phyloP scores from a whole-genome alignment of 768 basidiomycete species.

The Coprinopsis sp. region DNA sequence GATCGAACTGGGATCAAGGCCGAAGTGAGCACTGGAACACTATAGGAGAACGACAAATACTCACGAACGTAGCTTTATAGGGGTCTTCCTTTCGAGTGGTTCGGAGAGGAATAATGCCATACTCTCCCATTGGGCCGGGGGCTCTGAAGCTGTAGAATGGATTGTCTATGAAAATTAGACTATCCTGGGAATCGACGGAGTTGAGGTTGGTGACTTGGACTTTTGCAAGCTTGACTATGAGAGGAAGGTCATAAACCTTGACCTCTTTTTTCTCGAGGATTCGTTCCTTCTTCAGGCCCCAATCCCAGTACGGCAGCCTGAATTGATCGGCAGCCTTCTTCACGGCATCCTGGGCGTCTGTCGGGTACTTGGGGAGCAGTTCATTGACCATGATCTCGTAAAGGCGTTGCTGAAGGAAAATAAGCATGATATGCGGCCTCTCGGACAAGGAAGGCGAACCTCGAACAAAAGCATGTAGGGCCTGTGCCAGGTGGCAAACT shows the following conservation, averaged over 20 bases:
- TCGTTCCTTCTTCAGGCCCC: background rate
- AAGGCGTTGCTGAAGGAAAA: background rate
- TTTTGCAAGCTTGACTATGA: background rate
- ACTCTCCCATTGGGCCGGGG: background rate
- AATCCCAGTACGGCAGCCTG: conserved; percentile 2
- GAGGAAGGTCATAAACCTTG: background rate
- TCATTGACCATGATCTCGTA: background rate
- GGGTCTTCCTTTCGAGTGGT: background rate
- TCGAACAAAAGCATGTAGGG: conserved; percentile 1
- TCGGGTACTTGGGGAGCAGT: background rate
- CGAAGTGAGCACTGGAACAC: background rate
- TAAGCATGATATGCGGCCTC: background rate
- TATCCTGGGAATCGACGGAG: background rate
- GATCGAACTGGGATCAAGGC: background rate
- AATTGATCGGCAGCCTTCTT: background rate
- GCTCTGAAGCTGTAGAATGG: conserved; percentile 1
- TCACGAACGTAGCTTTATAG: background rate
- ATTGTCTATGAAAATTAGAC: background rate
- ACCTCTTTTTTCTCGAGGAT: background rate
- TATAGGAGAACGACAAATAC: background rate
- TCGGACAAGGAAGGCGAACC: background rate
- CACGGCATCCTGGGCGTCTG: background rate
- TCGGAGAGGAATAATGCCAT: background rate
- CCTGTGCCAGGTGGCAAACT: background rate
- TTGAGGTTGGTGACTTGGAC: background rate